Base-by-base conservation (phyloP, 306 rosid genomes). In the Canavalia gladiata region DNA sequence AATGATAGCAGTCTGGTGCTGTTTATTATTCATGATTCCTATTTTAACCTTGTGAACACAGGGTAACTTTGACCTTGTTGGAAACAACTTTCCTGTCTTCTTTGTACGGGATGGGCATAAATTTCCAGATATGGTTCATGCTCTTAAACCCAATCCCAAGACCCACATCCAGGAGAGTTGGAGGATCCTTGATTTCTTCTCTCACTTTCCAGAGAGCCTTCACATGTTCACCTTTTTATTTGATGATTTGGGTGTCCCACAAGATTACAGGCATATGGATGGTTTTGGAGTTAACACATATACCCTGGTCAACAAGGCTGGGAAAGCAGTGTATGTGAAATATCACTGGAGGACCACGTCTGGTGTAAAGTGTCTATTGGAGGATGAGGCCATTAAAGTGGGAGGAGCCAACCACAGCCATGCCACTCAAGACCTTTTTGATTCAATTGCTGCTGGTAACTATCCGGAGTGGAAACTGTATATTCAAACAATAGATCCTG, bases 351-450 rank as follows among this genome's bases (percentile, higher is more conserved):
- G 56, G 81, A 92, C 98, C 60, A 84, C 89, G 2, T 90, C 92
- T 76, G 98, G 98, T 50, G 87, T 95, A 9, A 95, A 95, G 87
- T 85, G 78, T 79, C 87, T 95, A 54, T 84, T 92, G 87, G 98
- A 95, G 75, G 97, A 90, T 0, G 97, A 95, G 79, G 97, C 97
- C 81, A 71, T 92, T 72, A 86, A 67, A 71, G 94, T 95, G 72
- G 98, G 98, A 78, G 97, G 98, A 84, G 28, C 94, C 51, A 95
- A 92, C 88, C 98, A 95, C 86, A 95, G 98, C 85, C 98, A 95
- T 80, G 98, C 97, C 49, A 95, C 98, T 51, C 85, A 92, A 82
- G 98, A 95, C 84, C 97, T 95, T 56, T 88, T 89, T 68, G 97
- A 95, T 64, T 95, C 98, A 31, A 95, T 92, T 87, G 92, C 92